Evolutionary conservation across 768 basidiomycete genomes (phyloP).

Genomic region (Gloeopeniophorella convolvens): DNA sequence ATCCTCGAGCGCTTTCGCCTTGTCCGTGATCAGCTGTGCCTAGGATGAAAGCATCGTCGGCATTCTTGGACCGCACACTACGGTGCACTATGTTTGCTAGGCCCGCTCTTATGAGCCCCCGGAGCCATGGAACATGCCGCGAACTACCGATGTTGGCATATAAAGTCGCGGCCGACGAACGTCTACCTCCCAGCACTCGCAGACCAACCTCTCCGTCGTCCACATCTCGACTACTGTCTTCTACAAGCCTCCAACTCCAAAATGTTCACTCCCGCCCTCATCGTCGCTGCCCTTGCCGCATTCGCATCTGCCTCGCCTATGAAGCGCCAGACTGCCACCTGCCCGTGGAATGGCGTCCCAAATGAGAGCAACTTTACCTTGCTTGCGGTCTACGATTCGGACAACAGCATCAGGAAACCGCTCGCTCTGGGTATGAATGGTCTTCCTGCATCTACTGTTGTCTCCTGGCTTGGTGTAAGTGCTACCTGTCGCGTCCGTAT

Average conservation of each 20-base stretch:
- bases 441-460: not conserved
- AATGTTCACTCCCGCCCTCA: not conserved
- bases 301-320: not conserved
- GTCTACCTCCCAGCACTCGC: too few relatives aligned
- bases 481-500: not conserved
- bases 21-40: too few relatives aligned
- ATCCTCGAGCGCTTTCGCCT: too few relatives aligned
- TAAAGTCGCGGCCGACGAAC: too few relatives aligned
- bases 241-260: not conserved
- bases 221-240: too few relatives aligned
- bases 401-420: not conserved
- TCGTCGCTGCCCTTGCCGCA: not conserved
- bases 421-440: not conserved
- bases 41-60: too few relatives aligned
- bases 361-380: slow-evolving; percentile 2
- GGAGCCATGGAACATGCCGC: too few relatives aligned
- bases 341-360: not conserved
- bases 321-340: not conserved
- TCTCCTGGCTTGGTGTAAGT: not conserved
- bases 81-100: too few relatives aligned
- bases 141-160: too few relatives aligned
- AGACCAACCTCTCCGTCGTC: too few relatives aligned
- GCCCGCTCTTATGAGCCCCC: too few relatives aligned
- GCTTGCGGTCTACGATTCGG: not conserved
- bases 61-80: too few relatives aligned